Percentiles rank a stretch among this genome's conserved stretches.
Evolutionary conservation across 2,329 filamentous ascomycete genomes (phyloP).

Genomic region (Botrytis aclada): DNA sequence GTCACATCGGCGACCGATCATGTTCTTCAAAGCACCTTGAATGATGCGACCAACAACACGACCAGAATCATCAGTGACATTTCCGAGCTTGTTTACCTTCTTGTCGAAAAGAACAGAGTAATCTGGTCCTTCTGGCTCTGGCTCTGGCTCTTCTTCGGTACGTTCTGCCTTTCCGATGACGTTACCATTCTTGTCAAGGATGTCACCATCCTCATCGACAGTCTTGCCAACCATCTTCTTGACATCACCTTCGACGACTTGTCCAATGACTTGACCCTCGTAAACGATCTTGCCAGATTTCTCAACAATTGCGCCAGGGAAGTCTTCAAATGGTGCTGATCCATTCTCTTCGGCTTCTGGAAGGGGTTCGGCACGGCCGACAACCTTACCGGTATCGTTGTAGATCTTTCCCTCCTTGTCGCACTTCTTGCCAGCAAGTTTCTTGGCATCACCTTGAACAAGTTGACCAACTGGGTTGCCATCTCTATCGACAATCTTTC

Average conservation of each 20-base stretch:
- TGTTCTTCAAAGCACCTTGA: conserved; percentile 60
- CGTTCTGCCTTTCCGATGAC: conserved; percentile 41
- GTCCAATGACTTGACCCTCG: conserved; percentile 53
- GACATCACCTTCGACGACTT: conserved; percentile 60
- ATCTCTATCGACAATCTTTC: conserved; percentile 52
- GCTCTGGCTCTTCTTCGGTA: conserved; percentile 34
- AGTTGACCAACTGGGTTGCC: conserved; percentile 52
- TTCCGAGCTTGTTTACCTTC: conserved; percentile 58
- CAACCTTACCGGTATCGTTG: conserved; percentile 65
- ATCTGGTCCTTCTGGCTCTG: conserved; percentile 39
- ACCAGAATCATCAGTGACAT: conserved; percentile 53
- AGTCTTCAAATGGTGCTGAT: conserved; percentile 54
- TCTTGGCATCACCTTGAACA: conserved; percentile 61
- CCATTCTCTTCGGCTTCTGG: conserved; percentile 51
- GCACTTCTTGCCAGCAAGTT: conserved; percentile 60
- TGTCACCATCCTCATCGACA: conserved; percentile 80
- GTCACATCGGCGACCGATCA: conserved; percentile 62
- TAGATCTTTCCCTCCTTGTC: conserved; percentile 69
- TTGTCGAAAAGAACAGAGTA: conserved; percentile 50
- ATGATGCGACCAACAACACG: conserved; percentile 59
- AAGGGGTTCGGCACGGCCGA: conserved; percentile 65
- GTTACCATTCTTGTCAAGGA: conserved; percentile 72
- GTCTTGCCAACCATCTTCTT: conserved; percentile 62
- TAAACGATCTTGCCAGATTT: conserved; percentile 51
- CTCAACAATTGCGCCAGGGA: conserved; percentile 52